Percentiles rank a stretch among this genome's conserved stretches.
These are phyloP conservation scores for Trichoderma oligosporum DNA, from an alignment of 2,329 filamentous ascomycete genomes.

Conservation along the genomic window DNA sequence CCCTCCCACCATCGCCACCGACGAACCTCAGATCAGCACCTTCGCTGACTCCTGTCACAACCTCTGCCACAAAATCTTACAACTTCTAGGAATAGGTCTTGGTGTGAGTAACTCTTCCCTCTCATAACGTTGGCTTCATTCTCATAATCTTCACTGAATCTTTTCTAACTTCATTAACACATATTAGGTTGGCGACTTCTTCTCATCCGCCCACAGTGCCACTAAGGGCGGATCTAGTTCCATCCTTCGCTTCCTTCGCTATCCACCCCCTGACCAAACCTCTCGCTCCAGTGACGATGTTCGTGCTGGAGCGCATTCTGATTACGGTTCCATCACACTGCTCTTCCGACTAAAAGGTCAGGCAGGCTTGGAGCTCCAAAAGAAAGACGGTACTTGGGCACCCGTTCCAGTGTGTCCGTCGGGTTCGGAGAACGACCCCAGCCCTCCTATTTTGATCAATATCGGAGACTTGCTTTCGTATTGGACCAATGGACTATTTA, in stretches of 20 bases:
- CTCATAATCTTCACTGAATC: not conserved
- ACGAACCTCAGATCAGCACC: constrained; percentile 57
- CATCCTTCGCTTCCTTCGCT: constrained; percentile 69
- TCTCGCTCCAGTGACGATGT: constrained; percentile 56
- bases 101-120: constrained; percentile 43
- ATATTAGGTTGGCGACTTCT: constrained; percentile 48
- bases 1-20: constrained; percentile 57
- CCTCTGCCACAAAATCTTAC: constrained; percentile 69
- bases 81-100: constrained; percentile 74
- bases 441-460: constrained; percentile 77
- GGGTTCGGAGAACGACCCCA: constrained; percentile 54
- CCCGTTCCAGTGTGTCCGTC: constrained; percentile 64
- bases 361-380: constrained; percentile 79
- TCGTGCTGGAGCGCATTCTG: constrained; percentile 86
- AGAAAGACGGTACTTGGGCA: constrained; percentile 53
- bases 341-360: constrained; percentile 85
- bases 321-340: constrained; percentile 71
- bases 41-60: constrained; percentile 70
- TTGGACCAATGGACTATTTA: constrained; percentile 86
- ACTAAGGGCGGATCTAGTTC: constrained; percentile 47
- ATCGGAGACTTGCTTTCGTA: constrained; percentile 69
- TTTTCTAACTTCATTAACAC: not conserved
- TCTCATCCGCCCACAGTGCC: constrained; percentile 49
- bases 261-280: constrained; percentile 53
- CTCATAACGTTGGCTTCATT: not conserved